Evolutionary conservation across 371 early-diverging fungal genomes (phyloP).

Genomic region (Racocetra persica): DNA sequence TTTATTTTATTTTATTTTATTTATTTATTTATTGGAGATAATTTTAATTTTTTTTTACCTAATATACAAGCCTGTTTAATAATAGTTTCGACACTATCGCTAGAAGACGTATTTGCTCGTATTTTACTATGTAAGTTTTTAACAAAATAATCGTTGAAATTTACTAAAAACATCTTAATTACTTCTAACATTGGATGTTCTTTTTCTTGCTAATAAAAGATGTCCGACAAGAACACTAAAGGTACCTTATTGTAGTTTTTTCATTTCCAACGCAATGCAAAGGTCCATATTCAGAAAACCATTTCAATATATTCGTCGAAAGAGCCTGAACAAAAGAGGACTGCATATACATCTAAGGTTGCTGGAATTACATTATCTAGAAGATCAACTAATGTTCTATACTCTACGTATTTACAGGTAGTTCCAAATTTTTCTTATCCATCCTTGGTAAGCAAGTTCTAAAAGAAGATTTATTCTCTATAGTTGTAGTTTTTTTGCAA

Average conservation of each 20-base stretch:
- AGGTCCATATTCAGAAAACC: background rate
- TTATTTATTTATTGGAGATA: no score
- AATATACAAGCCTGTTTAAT: no score
- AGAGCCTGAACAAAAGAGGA: background rate
- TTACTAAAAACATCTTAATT: no score
- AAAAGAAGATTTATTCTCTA: constrained; percentile 10
- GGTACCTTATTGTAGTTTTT: constrained; percentile 23
- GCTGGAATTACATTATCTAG: background rate
- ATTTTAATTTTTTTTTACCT: no score
- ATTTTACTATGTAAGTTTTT: no score
- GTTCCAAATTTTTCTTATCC: background rate
- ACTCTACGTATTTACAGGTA: background rate
- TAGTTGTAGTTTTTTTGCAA: constrained; percentile 12
- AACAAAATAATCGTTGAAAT: no score
- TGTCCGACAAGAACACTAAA: constrained; percentile 18
- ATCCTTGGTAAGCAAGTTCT: background rate
- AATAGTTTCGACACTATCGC: no score
- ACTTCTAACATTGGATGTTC: no score
- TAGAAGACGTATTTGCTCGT: no score
- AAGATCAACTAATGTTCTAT: background rate
- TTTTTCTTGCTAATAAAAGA: no score
- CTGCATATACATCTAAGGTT: constrained; percentile 1
- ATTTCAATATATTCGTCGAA: background rate
- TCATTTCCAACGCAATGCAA: background rate
- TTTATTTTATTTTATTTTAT: no score